Evolutionary conservation across 306 rosid species (phyloP).

Genomic region (Gleditsia sinensis): DNA sequence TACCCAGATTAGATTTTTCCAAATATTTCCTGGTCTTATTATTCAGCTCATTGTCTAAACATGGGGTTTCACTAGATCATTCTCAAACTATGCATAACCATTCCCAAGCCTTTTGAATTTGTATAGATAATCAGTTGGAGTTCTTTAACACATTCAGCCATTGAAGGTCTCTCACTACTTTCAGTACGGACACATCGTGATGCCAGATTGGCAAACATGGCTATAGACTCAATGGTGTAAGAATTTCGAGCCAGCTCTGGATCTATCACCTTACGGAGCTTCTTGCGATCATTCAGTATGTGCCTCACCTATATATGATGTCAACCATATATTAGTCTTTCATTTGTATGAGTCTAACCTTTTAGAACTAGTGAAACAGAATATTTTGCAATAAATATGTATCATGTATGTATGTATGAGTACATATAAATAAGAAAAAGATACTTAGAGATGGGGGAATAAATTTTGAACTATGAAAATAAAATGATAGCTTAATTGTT

Average conservation of each 20-base stretch:
- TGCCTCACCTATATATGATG: constrained; percentile 65
- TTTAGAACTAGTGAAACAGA: constrained; percentile 4
- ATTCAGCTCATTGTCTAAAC: constrained; percentile 28
- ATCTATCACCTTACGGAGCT: constrained; percentile 82
- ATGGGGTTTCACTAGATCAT: constrained; percentile 44
- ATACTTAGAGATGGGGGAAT: too few relatives aligned
- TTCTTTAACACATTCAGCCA: constrained; percentile 82
- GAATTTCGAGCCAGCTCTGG: constrained; percentile 77
- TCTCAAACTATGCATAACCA: constrained; percentile 61
- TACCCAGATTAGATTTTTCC: constrained; percentile 33
- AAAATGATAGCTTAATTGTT: background rate
- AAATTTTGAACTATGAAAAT: background rate
- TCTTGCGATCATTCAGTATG: constrained; percentile 79
- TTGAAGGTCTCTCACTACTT: constrained; percentile 81
- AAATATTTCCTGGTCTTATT: constrained; percentile 26
- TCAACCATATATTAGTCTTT: constrained; percentile 12
- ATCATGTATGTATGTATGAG: background rate
- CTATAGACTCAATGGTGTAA: constrained; percentile 75
- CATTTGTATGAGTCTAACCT: background rate
- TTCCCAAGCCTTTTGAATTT: constrained; percentile 71
- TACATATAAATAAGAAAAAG: too few relatives aligned
- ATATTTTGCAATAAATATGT: background rate
- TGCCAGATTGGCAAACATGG: constrained; percentile 90
- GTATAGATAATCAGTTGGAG: constrained; percentile 70
- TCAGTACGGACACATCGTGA: constrained; percentile 84